phyloP scores from a whole-genome alignment of 2,329 filamentous ascomycete genomes.

The Aspergillus sp. region DNA sequence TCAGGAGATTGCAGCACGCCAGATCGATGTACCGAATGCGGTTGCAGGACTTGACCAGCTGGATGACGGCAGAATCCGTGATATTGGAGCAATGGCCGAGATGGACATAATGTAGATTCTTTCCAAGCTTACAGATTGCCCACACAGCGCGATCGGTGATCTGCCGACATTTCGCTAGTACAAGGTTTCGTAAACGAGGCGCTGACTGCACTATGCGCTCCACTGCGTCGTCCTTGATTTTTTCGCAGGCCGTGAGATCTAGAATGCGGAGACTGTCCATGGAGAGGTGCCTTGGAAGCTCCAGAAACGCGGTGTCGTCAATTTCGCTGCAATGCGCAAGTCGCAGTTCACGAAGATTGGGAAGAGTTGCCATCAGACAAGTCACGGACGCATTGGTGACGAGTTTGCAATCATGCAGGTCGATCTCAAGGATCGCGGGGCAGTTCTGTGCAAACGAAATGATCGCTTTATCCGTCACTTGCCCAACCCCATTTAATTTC shows the following conservation, averaged over 20 bases:
- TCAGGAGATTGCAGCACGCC: conserved; percentile 88
- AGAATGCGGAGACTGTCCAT: conserved; percentile 91
- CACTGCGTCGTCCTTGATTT: conserved; percentile 81
- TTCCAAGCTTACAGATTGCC: conserved; percentile 83
- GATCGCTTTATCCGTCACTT: conserved; percentile 78
- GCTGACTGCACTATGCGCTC: conserved; percentile 83
- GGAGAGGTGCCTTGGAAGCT: conserved; percentile 63
- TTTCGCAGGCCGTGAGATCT: conserved; percentile 83
- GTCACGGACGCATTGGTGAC: conserved; percentile 84
- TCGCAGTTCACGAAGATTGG: conserved; percentile 83
- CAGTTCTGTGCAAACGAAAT: conserved; percentile 84
- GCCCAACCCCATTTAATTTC: conserved; percentile 89
- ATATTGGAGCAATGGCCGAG: conserved; percentile 90
- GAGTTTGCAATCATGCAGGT: conserved; percentile 78
- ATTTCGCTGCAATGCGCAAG: conserved; percentile 82
- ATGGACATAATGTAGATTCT: conserved; percentile 96
- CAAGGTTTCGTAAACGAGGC: conserved; percentile 84
- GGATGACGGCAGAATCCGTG: conserved; percentile 83
- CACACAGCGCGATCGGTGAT: conserved; percentile 87
- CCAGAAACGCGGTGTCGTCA: conserved; percentile 82
- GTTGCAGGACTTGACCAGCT: conserved; percentile 80
- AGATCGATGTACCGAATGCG: conserved; percentile 96
- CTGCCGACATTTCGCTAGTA: conserved; percentile 89
- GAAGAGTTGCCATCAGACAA: conserved; percentile 71
- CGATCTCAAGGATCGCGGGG: conserved; percentile 92